Evolutionary conservation across 768 basidiomycete species (phyloP), one percentile per base, ranked within the genome.

Genomic region (Boletellus ananas): DNA sequence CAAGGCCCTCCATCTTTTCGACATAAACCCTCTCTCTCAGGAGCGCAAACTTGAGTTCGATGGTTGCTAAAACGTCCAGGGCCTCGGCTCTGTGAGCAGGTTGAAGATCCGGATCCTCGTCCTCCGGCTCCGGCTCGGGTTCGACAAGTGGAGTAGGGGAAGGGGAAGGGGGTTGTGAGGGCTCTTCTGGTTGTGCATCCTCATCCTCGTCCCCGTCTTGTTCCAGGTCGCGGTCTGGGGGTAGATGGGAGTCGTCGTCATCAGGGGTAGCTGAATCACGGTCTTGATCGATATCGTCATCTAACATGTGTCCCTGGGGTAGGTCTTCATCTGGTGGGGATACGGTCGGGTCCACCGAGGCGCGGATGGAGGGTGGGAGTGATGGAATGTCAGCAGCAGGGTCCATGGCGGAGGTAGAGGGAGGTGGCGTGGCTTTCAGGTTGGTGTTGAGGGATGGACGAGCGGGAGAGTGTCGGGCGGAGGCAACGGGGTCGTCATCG

Each of bases 11-110:
- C 91, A 97, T 93, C 66, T 94, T 89, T 71, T 98, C 95, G 17
- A 97, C 76, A 66, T 94, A 97, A 14, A 97, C 75, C 43, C 83
- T 76, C 65, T 97, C 94, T 41, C 95, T 72, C 49, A 97, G 68
- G 29, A 87, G 70, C 0, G 94, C 94, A 67, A 94, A 96, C 61
- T 90, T 91, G 69, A 97, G 81, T 63, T 99, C 95, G 58, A 99
- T 94, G 39, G 76, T 79, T 3, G 94, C 87, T 7, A 97, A 73
- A 0, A 87, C 85, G 51, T 94, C 92, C 50, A 98, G 77, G 0
- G 93, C 93, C 60, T 95, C 93, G 4, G 84, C 85, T 18, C 90
- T 78, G 64, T 90, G 87, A 1, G 85, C 86, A 39, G 86, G 87
- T 52, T 90, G 87, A 47, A 90, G 69, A 53, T 93, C 91, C 11